Percentiles rank a stretch among this genome's conserved stretches.
These are phyloP conservation scores for Coniferiporia sulphurascens DNA, from an alignment of 1,284 basidiomycete genomes.

Conservation along the genomic window DNA sequence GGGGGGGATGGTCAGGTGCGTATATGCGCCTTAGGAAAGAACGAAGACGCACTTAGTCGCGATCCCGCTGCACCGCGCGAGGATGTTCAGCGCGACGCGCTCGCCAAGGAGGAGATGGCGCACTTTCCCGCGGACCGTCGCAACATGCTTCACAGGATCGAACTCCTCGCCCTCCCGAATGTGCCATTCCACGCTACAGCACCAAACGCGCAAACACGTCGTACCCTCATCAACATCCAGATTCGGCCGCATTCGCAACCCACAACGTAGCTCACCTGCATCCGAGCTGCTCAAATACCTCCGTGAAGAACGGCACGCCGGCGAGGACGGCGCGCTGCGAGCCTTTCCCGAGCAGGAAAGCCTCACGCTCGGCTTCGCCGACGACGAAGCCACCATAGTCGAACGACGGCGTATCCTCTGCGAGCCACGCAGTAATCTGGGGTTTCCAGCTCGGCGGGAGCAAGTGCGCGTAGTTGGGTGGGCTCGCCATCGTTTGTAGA, in stretches of 20 bases:
- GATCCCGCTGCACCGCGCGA: conserved; percentile 95
- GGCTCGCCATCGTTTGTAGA: not conserved
- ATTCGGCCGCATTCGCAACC: not conserved
- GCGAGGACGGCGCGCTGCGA: conserved; percentile 76
- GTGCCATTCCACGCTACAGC: conserved; percentile 86
- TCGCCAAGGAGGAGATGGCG: conserved; percentile 91
- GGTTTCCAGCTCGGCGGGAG: conserved; percentile 89
- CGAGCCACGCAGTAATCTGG: conserved; percentile 80
- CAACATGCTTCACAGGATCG: conserved; percentile 81
- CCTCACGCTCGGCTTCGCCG: conserved; percentile 83
- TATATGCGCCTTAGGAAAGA: conserved; percentile 3
- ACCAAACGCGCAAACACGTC: not conserved
- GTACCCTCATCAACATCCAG: not conserved
- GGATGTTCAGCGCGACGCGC: conserved; percentile 88
- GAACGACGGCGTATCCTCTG: conserved; percentile 94
- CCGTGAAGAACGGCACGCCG: conserved; percentile 93
- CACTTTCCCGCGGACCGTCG: conserved; percentile 88
- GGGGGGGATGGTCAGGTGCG: not conserved
- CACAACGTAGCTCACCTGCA: conserved; percentile 66
- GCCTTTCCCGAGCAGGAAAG: conserved; percentile 88
- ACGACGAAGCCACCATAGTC: conserved; percentile 98
- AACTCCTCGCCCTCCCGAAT: conserved; percentile 79
- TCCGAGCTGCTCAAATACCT: conserved; percentile 86
- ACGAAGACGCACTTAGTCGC: conserved; percentile 73
- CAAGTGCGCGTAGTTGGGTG: conserved; percentile 43